Evolutionary conservation across 202 grass and related monocot genomes (phyloP), one percentile per base, ranked within the genome.

Genomic region (Eragrostis tef): DNA sequence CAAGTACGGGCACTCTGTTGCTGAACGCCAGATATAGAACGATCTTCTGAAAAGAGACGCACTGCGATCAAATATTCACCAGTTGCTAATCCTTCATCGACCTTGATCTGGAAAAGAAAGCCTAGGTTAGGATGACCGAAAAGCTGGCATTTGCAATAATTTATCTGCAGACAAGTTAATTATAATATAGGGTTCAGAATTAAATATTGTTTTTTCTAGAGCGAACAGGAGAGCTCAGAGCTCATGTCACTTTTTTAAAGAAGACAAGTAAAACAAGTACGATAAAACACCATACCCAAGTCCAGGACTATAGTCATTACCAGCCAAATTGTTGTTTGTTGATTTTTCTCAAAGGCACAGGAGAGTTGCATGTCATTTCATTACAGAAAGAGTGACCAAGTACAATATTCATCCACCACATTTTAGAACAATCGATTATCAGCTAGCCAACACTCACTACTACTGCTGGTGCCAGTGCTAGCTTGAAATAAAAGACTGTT

Each of bases 1-100:
- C 88, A 94, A 51, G 95, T 94, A 77, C 95, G 92, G 48, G 90
- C 90, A 83, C 86, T 98, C 79, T 98, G 95, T 84, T 98, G 90
- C 39, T 87, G 88, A 87, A 85, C 48, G 70, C 52, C 81, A 84
- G 82, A 91, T 70, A 74, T 64, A 47, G 77, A 77, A 76, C 34
- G 48, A 77, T 63, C 78, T 70, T 78, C 78, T 77, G 83, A 83
- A 83, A 86, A 91, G 67, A 98, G 86, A 25, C 93, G 79, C 71
- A 94, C 77, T 39, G 90, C 88, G 29, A 81, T 61, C 75, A 94
- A 78, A 75, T 94, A 98, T 78, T 98, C 87, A 51, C 85, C 85
- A 49, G 81, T 89, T 26, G 59, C 83, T 81, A 91, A 78, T 73
- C 86, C 79, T 86, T 91, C 70, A 82, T 56, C 67, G 69, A 79